A percentile compares a stretch with the other conserved stretches of the same genome.
Evolutionary conservation across 805 yeast genomes (phyloP).

Genomic region (Pichia membranifaciens): DNA sequence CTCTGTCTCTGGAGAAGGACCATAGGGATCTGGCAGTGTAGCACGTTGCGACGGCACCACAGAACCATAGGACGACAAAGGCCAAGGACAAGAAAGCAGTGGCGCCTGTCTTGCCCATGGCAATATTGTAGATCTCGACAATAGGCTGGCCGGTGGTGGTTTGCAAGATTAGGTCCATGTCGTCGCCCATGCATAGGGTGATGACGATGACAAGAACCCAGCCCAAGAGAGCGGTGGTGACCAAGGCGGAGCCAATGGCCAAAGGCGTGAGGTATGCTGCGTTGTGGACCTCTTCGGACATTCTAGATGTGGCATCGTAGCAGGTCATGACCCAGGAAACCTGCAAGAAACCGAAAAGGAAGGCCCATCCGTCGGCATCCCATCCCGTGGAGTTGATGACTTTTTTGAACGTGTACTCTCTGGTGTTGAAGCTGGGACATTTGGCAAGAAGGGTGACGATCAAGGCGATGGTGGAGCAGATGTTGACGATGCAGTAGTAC

Average conservation of each 20-base stretch:
- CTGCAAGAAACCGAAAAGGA: conserved; percentile 51
- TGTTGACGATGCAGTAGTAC: conserved; percentile 43
- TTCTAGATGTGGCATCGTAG: conserved; percentile 50
- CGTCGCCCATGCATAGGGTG: conserved; percentile 40
- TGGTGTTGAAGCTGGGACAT: conserved; percentile 42
- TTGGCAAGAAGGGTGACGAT: conserved; percentile 50
- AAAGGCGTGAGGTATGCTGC: conserved; percentile 53
- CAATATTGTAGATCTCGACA: conserved; percentile 45
- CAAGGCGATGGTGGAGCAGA: conserved; percentile 43
- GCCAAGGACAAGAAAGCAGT: conserved; percentile 44
- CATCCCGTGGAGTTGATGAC: conserved; percentile 46
- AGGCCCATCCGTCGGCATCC: conserved; percentile 49
- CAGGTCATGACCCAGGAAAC: conserved; percentile 57
- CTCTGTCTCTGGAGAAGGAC: conserved; percentile 53
- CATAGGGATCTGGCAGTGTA: conserved; percentile 48
- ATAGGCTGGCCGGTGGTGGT: conserved; percentile 42
- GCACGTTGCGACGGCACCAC: conserved; percentile 47
- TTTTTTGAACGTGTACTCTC: conserved; percentile 41
- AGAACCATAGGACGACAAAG: conserved; percentile 46
- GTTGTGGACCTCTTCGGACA: conserved; percentile 49
- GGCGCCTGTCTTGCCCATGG: conserved; percentile 50
- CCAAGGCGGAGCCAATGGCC: conserved; percentile 51
- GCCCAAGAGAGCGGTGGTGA: conserved; percentile 44
- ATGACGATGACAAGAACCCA: conserved; percentile 44
- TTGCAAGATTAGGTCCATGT: conserved; percentile 29